Conservation (phyloP, 177 flowering plant genomes). For the Tripterygium wilfordii region DNA sequence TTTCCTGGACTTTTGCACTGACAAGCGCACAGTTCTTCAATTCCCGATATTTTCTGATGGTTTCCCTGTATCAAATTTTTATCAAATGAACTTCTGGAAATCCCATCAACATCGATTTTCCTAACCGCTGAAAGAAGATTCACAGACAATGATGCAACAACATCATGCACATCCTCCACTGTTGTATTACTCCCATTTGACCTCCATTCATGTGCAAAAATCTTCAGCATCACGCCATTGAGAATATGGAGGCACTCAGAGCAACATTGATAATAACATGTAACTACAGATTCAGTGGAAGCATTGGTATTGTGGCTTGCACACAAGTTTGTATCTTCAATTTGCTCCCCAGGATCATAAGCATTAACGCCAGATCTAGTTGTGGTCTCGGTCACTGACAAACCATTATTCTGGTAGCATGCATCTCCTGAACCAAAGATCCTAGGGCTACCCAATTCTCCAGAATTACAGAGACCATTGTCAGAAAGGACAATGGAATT, state of each 20-base stretch:
- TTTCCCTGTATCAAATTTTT: constrained; percentile 10
- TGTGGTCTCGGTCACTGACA: constrained; percentile 8
- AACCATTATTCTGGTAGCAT: constrained; percentile 15
- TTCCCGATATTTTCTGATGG: constrained; percentile 8
- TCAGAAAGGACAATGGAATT: constrained; percentile 16
- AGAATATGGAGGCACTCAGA: constrained; percentile 47
- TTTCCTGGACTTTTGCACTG: constrained; percentile 24
- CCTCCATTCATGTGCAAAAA: constrained; percentile 37
- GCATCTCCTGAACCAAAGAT: constrained; percentile 10
- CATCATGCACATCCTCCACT: constrained; percentile 69
- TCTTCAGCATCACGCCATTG: constrained; percentile 34
- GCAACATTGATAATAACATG: constrained; percentile 66
- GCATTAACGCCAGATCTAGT: constrained; percentile 12
- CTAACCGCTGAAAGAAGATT: constrained; percentile 50
- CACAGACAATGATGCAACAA: constrained; percentile 58
- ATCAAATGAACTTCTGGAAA: constrained; percentile 6
- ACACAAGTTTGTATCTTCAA: constrained; percentile 9
- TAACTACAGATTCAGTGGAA: constrained; percentile 20
- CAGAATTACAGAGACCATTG: constrained; percentile 13
- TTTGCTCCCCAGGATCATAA: constrained; percentile 8
- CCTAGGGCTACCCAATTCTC: constrained; percentile 11
- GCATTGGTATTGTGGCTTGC: constrained; percentile 7
- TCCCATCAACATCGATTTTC: constrained; percentile 24
- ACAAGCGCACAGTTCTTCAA: constrained; percentile 16
- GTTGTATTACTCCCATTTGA: constrained; percentile 30